Evolutionary conservation across 1,284 basidiomycete species (phyloP), one percentile per base, ranked within the genome.

Genomic region (Trichosporon ovoides): DNA sequence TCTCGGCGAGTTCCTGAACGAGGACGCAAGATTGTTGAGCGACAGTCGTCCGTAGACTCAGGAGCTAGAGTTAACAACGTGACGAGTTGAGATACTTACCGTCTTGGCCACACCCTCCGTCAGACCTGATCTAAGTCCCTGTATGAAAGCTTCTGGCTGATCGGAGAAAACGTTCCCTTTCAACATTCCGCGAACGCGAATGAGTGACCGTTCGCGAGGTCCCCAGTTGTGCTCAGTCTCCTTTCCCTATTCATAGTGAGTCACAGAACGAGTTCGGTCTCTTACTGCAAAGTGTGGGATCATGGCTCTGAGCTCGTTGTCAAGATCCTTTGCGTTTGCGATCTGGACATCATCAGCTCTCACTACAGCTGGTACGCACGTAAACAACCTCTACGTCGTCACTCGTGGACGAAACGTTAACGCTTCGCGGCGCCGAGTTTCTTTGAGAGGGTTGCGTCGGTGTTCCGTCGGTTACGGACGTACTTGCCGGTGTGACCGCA

Each of bases 201-300:
- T 81, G 59, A 97, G 81, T 13, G 87, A 82, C 62, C 83, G 84
- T 63, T 99, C 95, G 62, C 95, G 83, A 22, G 82, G 79, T 40
- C 84, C 82, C 95, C 95, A 99, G 70, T 99, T 99, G 67, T 95
- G 90, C 71, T 98, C 95, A 0, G 89, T 91, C 78, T 99, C 96
- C 77, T 86, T 96, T 16, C 92, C 93, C 85, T 92, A 43, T 56
- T 63, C n/a, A n/a, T 33, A 20, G 52, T 53, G n/a, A 49, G 52
- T 35, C 34, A 35, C 36, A 59, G 43, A 36, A 7, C 4, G 9
- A 4, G 9, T 7, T 1, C 19, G 22, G 20, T 22, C 16, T 69
- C 77, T 55, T 69, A 87, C 89, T 76, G 91, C 88, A 68, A 97
- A 97, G 58, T 81, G 79, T 52, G 87, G 87, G 18, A 83, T 72